Percentiles rank a stretch among this genome's conserved stretches.
These are phyloP conservation scores for Ophiostoma triangulosporum DNA, from an alignment of 2,329 filamentous ascomycete species.

Conservation along the genomic window DNA sequence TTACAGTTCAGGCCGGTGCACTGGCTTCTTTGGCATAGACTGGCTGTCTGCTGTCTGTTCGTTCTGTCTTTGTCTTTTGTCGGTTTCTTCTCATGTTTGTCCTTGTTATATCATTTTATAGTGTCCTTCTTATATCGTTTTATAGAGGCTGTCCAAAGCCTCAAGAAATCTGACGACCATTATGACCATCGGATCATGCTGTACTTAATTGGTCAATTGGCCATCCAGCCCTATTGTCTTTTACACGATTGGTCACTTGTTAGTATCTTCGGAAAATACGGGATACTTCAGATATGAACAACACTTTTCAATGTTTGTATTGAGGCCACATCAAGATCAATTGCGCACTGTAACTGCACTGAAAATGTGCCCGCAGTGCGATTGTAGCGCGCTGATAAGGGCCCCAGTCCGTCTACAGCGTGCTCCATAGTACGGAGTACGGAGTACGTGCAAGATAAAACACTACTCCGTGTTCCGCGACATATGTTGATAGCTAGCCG, in stretches of 20 bases:
- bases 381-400: neutral
- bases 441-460: neutral
- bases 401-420: neutral
- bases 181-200: slow-evolving; percentile 2
- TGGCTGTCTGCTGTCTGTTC: neutral
- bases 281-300: no score
- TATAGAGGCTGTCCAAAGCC: neutral
- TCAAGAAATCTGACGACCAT: slow-evolving; percentile 5
- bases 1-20: neutral
- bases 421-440: neutral
- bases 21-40: neutral
- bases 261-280: no score
- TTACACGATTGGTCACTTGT: neutral
- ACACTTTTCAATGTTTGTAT: neutral
- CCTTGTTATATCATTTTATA: neutral
- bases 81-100: neutral
- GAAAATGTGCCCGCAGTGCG: neutral
- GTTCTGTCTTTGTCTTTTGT: neutral
- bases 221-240: neutral
- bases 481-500: neutral
- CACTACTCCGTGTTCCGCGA: neutral
- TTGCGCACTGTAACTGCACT: neutral
- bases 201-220: neutral
- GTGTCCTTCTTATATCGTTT: neutral
- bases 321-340: neutral